phyloP scores from a whole-genome alignment of 257 asterid genomes.

The Henckelia pumila region DNA sequence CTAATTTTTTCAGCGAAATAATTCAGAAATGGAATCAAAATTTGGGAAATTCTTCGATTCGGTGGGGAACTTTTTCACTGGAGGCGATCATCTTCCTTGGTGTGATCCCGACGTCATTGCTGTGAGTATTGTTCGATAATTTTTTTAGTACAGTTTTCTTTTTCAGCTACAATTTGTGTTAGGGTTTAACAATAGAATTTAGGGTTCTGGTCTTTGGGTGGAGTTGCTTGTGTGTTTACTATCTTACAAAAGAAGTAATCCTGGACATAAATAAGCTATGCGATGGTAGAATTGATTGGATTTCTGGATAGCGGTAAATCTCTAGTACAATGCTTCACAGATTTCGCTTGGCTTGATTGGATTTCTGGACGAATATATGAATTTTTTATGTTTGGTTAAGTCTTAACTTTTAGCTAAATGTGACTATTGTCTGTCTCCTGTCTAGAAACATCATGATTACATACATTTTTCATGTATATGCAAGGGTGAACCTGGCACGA shows the following conservation, averaged over 20 bases:
- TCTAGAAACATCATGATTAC: slow-evolving; percentile 1
- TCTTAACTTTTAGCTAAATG: not conserved
- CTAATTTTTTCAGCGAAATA: too few species aligned
- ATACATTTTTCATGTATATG: slow-evolving; percentile 14
- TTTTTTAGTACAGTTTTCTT: not conserved
- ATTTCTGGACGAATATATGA: slow-evolving; percentile 7
- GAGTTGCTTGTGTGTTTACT: not conserved
- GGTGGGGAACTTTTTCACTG: slow-evolving; percentile 61
- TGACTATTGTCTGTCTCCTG: not conserved
- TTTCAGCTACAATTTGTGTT: not conserved
- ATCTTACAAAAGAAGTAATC: not conserved
- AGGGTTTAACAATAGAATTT: slow-evolving; percentile 22
- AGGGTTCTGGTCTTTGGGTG: slow-evolving; percentile 8
- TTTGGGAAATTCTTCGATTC: slow-evolving; percentile 61
- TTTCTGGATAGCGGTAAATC: not conserved
- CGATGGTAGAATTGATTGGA: slow-evolving; percentile 11
- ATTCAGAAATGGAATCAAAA: slow-evolving; percentile 55
- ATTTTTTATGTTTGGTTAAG: not conserved
- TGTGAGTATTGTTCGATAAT: not conserved
- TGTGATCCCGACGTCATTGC: slow-evolving; percentile 41
- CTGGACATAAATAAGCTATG: not conserved
- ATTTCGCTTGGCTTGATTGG: not conserved
- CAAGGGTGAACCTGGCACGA: too few species aligned
- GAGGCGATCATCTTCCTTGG: slow-evolving; percentile 85
- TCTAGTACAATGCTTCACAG: not conserved